Evolutionary conservation across 495 filamentous ascomycete species (phyloP).

Genomic region (Hypoxylon trugodes): DNA sequence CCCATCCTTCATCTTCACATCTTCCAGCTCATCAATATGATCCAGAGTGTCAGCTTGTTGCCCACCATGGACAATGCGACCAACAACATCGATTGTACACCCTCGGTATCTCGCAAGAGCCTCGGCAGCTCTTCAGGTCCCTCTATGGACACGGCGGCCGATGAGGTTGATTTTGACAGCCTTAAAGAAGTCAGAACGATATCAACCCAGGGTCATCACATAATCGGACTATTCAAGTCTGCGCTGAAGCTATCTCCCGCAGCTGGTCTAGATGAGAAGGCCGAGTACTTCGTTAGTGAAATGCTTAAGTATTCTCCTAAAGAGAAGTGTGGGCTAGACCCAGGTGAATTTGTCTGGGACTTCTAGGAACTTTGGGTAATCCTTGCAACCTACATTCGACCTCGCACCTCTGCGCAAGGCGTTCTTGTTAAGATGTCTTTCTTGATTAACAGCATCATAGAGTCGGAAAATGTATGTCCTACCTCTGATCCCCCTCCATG

Average conservation of each 20-base stretch:
- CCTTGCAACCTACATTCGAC: not conserved
- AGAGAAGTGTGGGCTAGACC: not conserved
- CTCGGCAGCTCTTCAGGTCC: no score
- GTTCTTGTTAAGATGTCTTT: not conserved
- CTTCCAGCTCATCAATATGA: no score
- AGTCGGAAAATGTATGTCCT: not conserved
- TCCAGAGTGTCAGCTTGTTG: no score
- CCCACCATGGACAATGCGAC: no score
- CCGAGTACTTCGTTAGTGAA: not conserved
- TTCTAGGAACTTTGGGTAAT: not conserved
- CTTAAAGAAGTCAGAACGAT: no score
- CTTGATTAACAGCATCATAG: not conserved
- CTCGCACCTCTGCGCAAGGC: not conserved
- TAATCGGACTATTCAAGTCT: slow-evolving; percentile 2
- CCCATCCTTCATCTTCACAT: no score
- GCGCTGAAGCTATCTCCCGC: not conserved
- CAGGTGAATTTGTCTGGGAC: not conserved
- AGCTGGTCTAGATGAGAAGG: not conserved
- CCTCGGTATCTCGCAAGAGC: no score
- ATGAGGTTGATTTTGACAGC: no score
- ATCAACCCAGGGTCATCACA: no score
- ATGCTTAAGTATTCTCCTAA: not conserved
- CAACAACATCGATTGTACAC: no score
- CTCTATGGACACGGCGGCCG: no score
- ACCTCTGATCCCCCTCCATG: not conserved